Conservation (phyloP, 2,329 filamentous ascomycete species). For the Tolypocladium tundrense region DNA sequence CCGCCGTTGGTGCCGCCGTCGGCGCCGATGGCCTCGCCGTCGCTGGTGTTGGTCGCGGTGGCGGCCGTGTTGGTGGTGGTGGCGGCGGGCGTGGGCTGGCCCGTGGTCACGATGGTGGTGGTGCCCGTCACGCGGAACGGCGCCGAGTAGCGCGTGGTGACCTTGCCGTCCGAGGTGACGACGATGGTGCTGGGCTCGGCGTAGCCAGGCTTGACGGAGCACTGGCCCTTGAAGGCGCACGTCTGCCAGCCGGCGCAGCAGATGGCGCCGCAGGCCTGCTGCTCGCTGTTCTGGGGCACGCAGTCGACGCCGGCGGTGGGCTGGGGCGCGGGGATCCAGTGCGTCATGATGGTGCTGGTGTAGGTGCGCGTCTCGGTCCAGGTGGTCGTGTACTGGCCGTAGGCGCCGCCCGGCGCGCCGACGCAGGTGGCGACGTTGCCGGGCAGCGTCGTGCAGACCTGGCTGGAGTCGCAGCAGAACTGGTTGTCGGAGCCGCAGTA, state of each 20-base stretch:
- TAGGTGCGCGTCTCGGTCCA: conserved; percentile 51
- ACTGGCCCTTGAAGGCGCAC: conserved; percentile 51
- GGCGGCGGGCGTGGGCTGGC: conserved; percentile 33
- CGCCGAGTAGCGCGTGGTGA: conserved; percentile 45
- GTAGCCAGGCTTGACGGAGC: conserved; percentile 41
- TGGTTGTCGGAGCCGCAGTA: conserved; percentile 46
- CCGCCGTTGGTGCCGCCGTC: conserved; percentile 27
- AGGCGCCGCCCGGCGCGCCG: conserved; percentile 20
- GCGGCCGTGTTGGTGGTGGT: conserved; percentile 43
- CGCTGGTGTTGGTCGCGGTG: conserved; percentile 34
- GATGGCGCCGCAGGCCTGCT: conserved; percentile 55
- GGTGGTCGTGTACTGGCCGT: conserved; percentile 40
- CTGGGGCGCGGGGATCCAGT: conserved; percentile 32
- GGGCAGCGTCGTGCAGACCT: conserved; percentile 40
- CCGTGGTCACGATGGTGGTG: conserved; percentile 41
- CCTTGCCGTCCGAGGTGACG: conserved; percentile 33
- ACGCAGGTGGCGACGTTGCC: conserved; percentile 40
- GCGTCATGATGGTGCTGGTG: conserved; percentile 48
- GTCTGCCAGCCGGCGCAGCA: conserved; percentile 64
- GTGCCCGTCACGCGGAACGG: conserved; percentile 44
- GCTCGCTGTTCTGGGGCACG: conserved; percentile 36
- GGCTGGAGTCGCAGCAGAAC: conserved; percentile 40
- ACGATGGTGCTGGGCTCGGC: conserved; percentile 30
- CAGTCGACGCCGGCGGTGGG: conserved; percentile 37
- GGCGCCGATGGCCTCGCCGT: conserved; percentile 27